These are phyloP conservation scores for Skeletonema tropicum DNA, from an alignment of 108 stramenopile species.

Conservation along the genomic window DNA sequence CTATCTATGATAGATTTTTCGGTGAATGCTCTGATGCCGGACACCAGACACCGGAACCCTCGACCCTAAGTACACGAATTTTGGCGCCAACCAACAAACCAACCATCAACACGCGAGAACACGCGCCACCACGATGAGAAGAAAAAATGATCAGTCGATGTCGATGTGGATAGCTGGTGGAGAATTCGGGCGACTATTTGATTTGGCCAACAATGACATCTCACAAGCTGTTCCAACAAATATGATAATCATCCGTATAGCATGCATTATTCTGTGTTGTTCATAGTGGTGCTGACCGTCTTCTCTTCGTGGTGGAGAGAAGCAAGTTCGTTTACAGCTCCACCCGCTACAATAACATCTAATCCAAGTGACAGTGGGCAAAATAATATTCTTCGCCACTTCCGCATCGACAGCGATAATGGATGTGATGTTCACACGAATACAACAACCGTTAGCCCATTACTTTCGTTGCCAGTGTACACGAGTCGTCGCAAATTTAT, in stretches of 20 bases:
- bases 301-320: not conserved
- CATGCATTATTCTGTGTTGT: not conserved
- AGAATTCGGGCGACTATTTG: too few relatives aligned
- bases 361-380: not conserved
- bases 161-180: too few relatives aligned
- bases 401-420: not conserved
- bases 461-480: not conserved
- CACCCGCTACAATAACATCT: not conserved
- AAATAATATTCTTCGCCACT: not conserved
- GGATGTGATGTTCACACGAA: not conserved
- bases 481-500: slow-evolving; percentile 29
- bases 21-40: too few relatives aligned
- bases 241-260: not conserved
- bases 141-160: too few relatives aligned
- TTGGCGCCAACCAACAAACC: too few relatives aligned
- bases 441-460: not conserved
- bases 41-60: too few relatives aligned
- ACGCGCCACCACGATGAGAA: too few relatives aligned
- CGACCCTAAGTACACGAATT: too few relatives aligned
- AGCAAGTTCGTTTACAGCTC: not conserved
- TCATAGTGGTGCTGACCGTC: slow-evolving; percentile 7
- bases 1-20: too few relatives aligned
- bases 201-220: too few relatives aligned
- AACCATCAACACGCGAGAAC: too few relatives aligned
- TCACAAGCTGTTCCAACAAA: not conserved